Evolutionary conservation across 2,329 filamentous ascomycete species (phyloP).

Genomic region (Pseudonectria buxi): DNA sequence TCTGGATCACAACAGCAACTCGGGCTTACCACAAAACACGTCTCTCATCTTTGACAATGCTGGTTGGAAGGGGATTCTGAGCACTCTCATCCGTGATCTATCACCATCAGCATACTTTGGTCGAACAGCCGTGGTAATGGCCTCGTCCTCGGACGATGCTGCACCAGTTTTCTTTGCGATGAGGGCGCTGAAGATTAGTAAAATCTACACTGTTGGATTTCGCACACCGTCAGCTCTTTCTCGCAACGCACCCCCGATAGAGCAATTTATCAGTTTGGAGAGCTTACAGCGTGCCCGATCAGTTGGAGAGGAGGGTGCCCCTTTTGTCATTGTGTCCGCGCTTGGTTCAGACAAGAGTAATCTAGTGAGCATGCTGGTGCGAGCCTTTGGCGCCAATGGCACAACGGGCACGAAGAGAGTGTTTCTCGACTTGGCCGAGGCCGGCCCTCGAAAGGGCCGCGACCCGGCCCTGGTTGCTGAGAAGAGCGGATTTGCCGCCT

Average conservation of each 20-base stretch:
- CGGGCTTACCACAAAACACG: constrained; percentile 40
- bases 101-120: constrained; percentile 75
- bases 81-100: constrained; percentile 73
- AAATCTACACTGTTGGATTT: constrained; percentile 82
- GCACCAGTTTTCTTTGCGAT: constrained; percentile 74
- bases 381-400: constrained; percentile 54
- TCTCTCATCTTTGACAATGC: constrained; percentile 72
- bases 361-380: constrained; percentile 69
- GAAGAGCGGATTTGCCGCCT: constrained; percentile 70
- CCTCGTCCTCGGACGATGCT: constrained; percentile 66
- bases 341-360: constrained; percentile 72
- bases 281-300: constrained; percentile 47
- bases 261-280: constrained; percentile 73
- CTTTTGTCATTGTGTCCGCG: constrained; percentile 76
- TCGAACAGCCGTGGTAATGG: constrained; percentile 68
- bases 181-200: constrained; percentile 65
- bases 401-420: constrained; percentile 52
- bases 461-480: constrained; percentile 66
- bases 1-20: constrained; percentile 16
- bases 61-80: constrained; percentile 77
- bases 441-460: constrained; percentile 44
- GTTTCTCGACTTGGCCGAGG: constrained; percentile 71
- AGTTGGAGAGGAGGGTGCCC: constrained; percentile 47
- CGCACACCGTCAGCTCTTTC: constrained; percentile 56
- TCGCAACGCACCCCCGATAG: constrained; percentile 58